Evolutionary conservation across 225 moss, liverwort and hornwort species (phyloP).

Genomic region (Anthoceros angustus): DNA sequence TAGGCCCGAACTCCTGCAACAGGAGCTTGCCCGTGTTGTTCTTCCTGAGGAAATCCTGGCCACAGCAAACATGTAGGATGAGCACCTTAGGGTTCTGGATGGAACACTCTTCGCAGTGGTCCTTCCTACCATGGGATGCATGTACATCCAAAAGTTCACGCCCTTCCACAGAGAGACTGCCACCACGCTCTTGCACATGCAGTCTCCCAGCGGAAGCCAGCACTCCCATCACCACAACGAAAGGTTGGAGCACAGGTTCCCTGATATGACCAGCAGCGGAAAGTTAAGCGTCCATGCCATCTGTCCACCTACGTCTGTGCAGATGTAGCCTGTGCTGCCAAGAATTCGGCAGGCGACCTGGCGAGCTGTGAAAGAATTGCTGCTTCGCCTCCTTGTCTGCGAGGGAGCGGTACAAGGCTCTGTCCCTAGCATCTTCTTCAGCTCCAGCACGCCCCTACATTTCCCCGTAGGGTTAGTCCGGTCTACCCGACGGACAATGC

Average conservation of each 20-base stretch:
- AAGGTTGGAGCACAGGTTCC: neutral
- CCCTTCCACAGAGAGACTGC: slow-evolving; percentile 47
- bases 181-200: slow-evolving; percentile 57
- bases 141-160: slow-evolving; percentile 71
- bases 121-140: slow-evolving; percentile 96
- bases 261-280: neutral
- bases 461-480: neutral
- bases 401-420: slow-evolving; percentile 62
- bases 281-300: neutral
- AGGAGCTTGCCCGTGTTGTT: slow-evolving; percentile 93
- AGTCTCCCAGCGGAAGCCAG: slow-evolving; percentile 83
- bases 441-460: slow-evolving; percentile 70
- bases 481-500: neutral
- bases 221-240: slow-evolving; percentile 32
- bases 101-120: slow-evolving; percentile 45
- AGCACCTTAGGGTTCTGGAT: neutral
- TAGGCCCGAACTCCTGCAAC: slow-evolving; percentile 76
- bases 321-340: slow-evolving; percentile 80
- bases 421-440: slow-evolving; percentile 73
- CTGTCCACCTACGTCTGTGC: slow-evolving; percentile 32
- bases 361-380: slow-evolving; percentile 72
- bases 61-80: neutral
- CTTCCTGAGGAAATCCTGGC: slow-evolving; percentile 86
- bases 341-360: slow-evolving; percentile 86
- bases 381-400: slow-evolving; percentile 66